Base-by-base conservation (phyloP, 2,329 filamentous ascomycete species). In the Diaporthe sp. region DNA sequence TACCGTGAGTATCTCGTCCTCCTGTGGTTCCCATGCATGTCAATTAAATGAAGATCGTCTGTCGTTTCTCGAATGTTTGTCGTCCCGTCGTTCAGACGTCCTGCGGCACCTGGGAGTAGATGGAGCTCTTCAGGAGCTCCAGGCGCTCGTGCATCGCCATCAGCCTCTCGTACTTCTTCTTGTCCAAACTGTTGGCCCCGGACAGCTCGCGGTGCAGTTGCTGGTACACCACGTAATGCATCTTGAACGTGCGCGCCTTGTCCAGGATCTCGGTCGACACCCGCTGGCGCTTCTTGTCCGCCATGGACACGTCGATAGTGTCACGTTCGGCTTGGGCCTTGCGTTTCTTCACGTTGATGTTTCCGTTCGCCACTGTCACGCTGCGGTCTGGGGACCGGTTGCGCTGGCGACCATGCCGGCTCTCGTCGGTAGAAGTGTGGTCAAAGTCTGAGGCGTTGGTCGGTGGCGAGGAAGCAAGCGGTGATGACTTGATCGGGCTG, bases 361-460 rank as follows among this genome's bases (percentile, higher is more conserved):
- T 76, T 15, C 76, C 77, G 22, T 78, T 79, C 71, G 78, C 78
- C 69, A 79, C 75, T 31, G 79, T 78, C 10, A 78, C 79, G 59
- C 79, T 79, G 37, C 78, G 76, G 12, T 79, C 78, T 22, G 76
- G 75, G 34, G 77, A 75, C 42, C 76, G 65, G 39, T 77, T 76
- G 53, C 76, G 75, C 51, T 79, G 78, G 8, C 76, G 76, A 44
- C 77, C 77, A 39, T 78, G 72, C 10, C 75, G 75, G 44, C 37
- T 68, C 55, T 75, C 75, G 55, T 77, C 69, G 34, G 69, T 70
- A 78, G 78, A 79, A 28, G 81, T 82, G 59, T 84, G 85, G 42
- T 92, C 90, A 51, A 92, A 83, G 74, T 93, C 91, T 1, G 91
- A 92, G 1, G 90, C 91, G 77, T 92, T 93, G 10, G 91, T 92